Conservation (phyloP, 495 filamentous ascomycete species). For the Hapsidospora chrysogenum region DNA sequence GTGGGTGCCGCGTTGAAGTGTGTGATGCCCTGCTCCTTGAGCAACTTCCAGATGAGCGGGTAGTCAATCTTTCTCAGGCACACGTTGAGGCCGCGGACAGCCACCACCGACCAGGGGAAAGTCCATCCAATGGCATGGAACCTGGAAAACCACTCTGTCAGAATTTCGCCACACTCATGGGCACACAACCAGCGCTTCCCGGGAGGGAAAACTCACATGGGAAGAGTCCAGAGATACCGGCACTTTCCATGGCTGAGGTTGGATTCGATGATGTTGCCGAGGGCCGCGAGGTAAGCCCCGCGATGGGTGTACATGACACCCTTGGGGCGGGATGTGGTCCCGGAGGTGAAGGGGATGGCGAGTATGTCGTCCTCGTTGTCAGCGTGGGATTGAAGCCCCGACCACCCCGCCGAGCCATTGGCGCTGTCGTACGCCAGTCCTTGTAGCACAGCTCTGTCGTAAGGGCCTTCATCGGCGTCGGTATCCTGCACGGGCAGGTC, state of each 20-base stretch:
- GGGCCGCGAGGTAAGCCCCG: constrained; percentile 65
- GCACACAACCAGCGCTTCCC: not conserved
- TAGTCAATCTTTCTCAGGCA: constrained; percentile 94
- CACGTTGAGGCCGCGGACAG: constrained; percentile 85
- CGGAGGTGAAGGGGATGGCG: constrained; percentile 74
- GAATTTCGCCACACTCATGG: not conserved
- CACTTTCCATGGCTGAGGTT: constrained; percentile 51
- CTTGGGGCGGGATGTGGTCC: constrained; percentile 84
- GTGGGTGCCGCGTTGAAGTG: constrained; percentile 96
- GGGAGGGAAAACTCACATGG: constrained; percentile 36
- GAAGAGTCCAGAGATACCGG: constrained; percentile 81
- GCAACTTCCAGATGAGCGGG: constrained; percentile 69
- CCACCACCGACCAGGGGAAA: constrained; percentile 78
- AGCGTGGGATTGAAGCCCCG: constrained; percentile 48
- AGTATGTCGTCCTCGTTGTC: constrained; percentile 63
- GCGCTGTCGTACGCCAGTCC: constrained; percentile 53
- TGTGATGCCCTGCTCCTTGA: constrained; percentile 72
- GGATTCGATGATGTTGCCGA: constrained; percentile 80
- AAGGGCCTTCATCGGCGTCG: constrained; percentile 63
- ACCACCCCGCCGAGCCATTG: constrained; percentile 55
- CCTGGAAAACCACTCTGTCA: constrained; percentile 10
- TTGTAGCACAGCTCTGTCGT: constrained; percentile 69
- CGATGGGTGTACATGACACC: constrained; percentile 88
- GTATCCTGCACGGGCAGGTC: constrained; percentile 52
- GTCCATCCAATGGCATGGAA: constrained; percentile 93